phyloP scores from a whole-genome alignment of 257 asterid species.

The Datura wrightii region DNA sequence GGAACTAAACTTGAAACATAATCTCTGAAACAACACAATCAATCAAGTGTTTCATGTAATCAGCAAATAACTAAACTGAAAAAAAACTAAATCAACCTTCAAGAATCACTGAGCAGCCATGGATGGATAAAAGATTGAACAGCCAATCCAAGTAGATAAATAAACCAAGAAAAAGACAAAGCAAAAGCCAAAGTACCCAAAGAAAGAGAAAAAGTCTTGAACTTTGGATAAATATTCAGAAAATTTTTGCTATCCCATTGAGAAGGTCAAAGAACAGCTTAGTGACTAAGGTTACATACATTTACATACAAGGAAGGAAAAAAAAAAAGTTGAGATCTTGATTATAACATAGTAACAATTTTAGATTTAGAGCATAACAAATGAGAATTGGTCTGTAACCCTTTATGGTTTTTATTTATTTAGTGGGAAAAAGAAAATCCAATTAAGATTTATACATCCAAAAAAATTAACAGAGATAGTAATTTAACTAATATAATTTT shows the following conservation, averaged over 20 bases:
- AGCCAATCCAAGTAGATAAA: background rate
- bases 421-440: slow-evolving; percentile 28
- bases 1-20: background rate
- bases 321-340: slow-evolving; percentile 54
- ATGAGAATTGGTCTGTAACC: slow-evolving; percentile 38
- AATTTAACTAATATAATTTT: too few relatives aligned
- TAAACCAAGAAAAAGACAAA: background rate
- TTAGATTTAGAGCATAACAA: slow-evolving; percentile 16
- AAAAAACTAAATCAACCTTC: background rate
- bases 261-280: slow-evolving; percentile 40
- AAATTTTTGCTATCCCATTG: slow-evolving; percentile 6
- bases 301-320: slow-evolving; percentile 7
- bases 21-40: background rate
- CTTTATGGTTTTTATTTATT: slow-evolving; percentile 36
- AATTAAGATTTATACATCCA: too few relatives aligned
- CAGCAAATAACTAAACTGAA: background rate
- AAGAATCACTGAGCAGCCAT: background rate
- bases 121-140: background rate
- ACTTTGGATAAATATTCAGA: slow-evolving; percentile 29
- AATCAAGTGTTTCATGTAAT: background rate
- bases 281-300: background rate
- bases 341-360: slow-evolving; percentile 30
- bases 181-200: background rate
- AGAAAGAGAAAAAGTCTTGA: background rate
- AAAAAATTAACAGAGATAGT: too few relatives aligned